Percentiles rank a stretch among this genome's conserved stretches.
Evolutionary conservation across 2,329 filamentous ascomycete genomes (phyloP).

Genomic region (Calycina herbarum): DNA sequence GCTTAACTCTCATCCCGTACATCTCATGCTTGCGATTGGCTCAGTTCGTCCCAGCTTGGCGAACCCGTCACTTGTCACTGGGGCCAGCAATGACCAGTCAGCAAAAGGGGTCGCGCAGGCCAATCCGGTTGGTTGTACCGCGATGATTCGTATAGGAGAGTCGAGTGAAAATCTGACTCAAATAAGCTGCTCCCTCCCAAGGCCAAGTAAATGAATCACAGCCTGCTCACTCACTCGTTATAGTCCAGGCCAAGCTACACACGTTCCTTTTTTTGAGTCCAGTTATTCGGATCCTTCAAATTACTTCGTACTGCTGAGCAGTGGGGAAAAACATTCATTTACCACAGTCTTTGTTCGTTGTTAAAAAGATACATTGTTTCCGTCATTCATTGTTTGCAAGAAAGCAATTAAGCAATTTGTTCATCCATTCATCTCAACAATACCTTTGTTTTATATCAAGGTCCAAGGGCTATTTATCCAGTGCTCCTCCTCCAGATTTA

Average conservation of each 20-base stretch:
- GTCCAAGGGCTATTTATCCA: neutral
- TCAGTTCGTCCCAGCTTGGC: neutral
- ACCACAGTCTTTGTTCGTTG: neutral
- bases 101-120: neutral
- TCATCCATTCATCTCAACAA: neutral
- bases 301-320: neutral
- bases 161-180: neutral
- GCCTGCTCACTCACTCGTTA: neutral
- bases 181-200: neutral
- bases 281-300: neutral
- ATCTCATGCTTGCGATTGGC: neutral
- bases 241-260: neutral
- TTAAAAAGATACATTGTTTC: neutral
- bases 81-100: neutral
- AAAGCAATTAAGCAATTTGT: neutral
- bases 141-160: slow-evolving; percentile 2
- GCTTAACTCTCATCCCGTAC: neutral
- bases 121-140: neutral
- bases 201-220: neutral
- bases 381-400: neutral
- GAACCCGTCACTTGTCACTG: neutral
- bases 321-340: neutral
- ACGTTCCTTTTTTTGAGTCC: neutral
- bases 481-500: neutral
- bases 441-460: neutral